phyloP scores from a whole-genome alignment of 192 early-diverging fungal genomes.

The Coemansia aciculifera region DNA sequence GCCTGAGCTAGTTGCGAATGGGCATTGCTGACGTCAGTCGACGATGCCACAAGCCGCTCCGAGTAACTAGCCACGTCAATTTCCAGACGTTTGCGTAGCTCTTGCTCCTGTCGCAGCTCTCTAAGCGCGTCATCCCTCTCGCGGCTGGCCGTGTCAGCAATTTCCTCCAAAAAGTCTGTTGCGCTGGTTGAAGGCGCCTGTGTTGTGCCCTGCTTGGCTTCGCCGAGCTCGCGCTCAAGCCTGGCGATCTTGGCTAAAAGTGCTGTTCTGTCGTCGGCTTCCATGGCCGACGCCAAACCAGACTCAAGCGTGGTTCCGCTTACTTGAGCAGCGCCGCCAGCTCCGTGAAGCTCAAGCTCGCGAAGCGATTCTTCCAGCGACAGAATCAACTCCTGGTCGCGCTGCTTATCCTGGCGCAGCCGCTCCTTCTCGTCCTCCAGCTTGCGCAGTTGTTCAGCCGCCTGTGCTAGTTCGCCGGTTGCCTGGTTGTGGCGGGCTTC shows the following conservation, averaged over 20 bases:
- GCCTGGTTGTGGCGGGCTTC: slow-evolving; percentile 70
- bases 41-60: slow-evolving; percentile 22
- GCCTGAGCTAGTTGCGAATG: slow-evolving; percentile 35
- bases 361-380: slow-evolving; percentile 75
- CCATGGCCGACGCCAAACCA: slow-evolving; percentile 37
- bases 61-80: slow-evolving; percentile 32
- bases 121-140: slow-evolving; percentile 52
- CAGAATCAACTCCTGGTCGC: slow-evolving; percentile 75
- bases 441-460: slow-evolving; percentile 70
- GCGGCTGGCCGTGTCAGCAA: slow-evolving; percentile 43
- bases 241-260: slow-evolving; percentile 59
- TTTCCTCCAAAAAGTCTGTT: slow-evolving; percentile 35
- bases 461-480: slow-evolving; percentile 68
- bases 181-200: slow-evolving; percentile 20
- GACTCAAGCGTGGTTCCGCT: slow-evolving; percentile 25
- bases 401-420: slow-evolving; percentile 62
- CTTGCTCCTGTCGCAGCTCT: slow-evolving; percentile 30
- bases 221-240: slow-evolving; percentile 64
- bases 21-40: slow-evolving; percentile 24
- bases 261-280: slow-evolving; percentile 35
- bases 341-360: slow-evolving; percentile 73
- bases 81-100: slow-evolving; percentile 49
- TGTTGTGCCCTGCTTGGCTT: slow-evolving; percentile 14
- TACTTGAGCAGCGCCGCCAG: slow-evolving; percentile 26
- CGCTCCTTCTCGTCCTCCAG: slow-evolving; percentile 62